Conservation (phyloP, 345 rosid genomes). For the Eutrema japonicum region DNA sequence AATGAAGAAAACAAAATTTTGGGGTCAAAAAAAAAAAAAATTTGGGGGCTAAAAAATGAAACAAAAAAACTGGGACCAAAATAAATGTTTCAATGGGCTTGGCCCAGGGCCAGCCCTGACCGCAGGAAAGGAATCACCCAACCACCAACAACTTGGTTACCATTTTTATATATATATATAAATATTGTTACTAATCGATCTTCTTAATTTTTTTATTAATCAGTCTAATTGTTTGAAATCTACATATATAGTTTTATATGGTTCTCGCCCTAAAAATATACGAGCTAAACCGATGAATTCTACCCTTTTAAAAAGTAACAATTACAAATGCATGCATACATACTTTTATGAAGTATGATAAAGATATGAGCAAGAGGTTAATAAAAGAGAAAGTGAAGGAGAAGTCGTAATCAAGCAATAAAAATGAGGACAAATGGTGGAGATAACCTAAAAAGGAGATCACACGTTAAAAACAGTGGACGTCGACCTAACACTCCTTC, state of each 20-base stretch:
- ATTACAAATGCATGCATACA: neutral
- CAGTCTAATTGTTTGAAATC: neutral
- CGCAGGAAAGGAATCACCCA: too few species aligned
- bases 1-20: too few species aligned
- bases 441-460: conserved; percentile 35
- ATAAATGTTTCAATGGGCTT: too few species aligned
- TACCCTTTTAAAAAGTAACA: neutral
- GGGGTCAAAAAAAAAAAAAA: too few species aligned
- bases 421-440: conserved; percentile 33
- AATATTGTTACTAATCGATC: neutral
- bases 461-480: conserved; percentile 38
- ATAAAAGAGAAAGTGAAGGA: conserved; percentile 17
- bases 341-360: neutral
- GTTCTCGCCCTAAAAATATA: neutral
- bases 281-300: neutral
- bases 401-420: conserved; percentile 35
- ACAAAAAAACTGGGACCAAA: too few species aligned
- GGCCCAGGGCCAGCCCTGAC: too few species aligned
- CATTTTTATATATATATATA: neutral
- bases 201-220: neutral
- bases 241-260: neutral
- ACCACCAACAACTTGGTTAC: too few species aligned
- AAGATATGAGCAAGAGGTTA: neutral
- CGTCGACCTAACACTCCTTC: conserved; percentile 36
- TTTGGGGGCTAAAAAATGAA: too few species aligned